Evolutionary conservation across 2,329 filamentous ascomycete species (phyloP).

Genomic region (Ilyonectria robusta): DNA sequence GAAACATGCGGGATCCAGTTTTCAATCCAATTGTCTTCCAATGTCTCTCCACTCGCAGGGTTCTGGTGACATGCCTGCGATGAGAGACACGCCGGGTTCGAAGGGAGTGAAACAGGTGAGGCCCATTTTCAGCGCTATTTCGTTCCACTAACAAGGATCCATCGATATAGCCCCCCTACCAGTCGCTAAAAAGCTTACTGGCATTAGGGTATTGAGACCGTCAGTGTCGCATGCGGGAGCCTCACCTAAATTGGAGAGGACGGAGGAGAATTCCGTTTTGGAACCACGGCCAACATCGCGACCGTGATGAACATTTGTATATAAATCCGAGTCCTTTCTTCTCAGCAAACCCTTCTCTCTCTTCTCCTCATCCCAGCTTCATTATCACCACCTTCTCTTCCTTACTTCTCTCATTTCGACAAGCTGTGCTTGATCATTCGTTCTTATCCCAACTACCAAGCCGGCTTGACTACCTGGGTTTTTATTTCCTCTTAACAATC

Average conservation of each 20-base stretch:
- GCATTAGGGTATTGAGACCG: background rate
- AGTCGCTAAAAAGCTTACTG: background rate
- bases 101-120: background rate
- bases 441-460: slow-evolving; percentile 35
- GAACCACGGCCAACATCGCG: background rate
- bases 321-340: background rate
- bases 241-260: background rate
- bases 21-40: background rate
- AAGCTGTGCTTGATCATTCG: slow-evolving; percentile 47
- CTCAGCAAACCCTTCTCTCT: background rate
- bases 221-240: background rate
- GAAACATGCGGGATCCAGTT: no score
- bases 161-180: background rate
- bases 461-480: slow-evolving; percentile 42
- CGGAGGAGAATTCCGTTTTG: background rate
- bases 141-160: background rate
- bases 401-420: slow-evolving; percentile 42
- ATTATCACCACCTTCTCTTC: slow-evolving; percentile 32
- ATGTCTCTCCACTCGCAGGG: background rate
- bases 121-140: background rate
- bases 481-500: slow-evolving; percentile 17
- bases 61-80: background rate
- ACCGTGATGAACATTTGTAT: background rate
- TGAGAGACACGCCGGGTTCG: no score
- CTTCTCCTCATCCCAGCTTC: background rate